Base-by-base conservation (phyloP, 306 rosid genomes). In the Fragaria vesca region DNA sequence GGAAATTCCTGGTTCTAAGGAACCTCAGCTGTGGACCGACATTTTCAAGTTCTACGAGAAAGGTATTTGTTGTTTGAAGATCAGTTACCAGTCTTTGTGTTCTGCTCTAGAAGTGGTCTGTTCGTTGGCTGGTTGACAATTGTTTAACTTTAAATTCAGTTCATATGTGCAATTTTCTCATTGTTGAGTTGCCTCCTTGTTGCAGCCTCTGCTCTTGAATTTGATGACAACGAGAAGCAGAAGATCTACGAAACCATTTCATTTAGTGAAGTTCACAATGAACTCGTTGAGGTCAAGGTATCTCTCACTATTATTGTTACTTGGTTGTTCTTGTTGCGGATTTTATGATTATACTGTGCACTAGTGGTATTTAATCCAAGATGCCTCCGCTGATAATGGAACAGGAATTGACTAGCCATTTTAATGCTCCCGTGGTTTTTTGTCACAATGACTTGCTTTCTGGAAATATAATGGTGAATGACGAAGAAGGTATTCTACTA, bases 371-470 rank as follows among this genome's bases (percentile, higher is more conserved):
- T 71, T 32, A 68, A 48, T 43, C 71, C 43, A 65, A 12, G 34
- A 24, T 71, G 46, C 26, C 28, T 81, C 78, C 80, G 82, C 21
- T 81, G 78, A 82, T 86, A 62, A 84, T 94, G 84, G 69, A 72
- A 88, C 97, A 95, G 97, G 94, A 76, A 47, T 76, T 95, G 88
- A 87, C 93, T 36, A 87, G 82, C 81, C 85, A 54, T 77, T 86
- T 93, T 13, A 79, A 89, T 46, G 83, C 97, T 79, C 97, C 99
- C 18, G 89, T 93, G 72, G 88, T 91, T 72, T 95, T 93, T 66
- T 81, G 94, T 80, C 97, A 95, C 86, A 93, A 93, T 79, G 97
- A 95, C 87, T 86, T 95, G 84, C 97, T 95, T 51, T 89, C 97
- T 71, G 99, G 97, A 86, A 95, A 95, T 84, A 79, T 95, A 77